These are phyloP conservation scores for Fonsecaea pedrosoi DNA, from an alignment of 2,329 filamentous ascomycete genomes.

Conservation along the genomic window DNA sequence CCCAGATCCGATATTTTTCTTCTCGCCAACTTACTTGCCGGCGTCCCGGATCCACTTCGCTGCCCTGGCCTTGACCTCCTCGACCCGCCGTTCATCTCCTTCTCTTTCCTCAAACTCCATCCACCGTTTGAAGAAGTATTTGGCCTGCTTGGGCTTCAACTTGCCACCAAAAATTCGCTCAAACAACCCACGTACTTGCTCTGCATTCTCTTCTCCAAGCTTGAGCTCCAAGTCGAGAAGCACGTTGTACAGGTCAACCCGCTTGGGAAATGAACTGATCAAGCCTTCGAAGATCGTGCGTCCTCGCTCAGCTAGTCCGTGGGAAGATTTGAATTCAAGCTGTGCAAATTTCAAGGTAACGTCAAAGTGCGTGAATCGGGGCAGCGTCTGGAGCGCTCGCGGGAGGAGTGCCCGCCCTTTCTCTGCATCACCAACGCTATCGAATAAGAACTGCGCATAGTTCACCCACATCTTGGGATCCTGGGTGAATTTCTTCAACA, in stretches of 20 bases:
- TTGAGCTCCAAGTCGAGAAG: slow-evolving; percentile 86
- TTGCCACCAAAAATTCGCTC: slow-evolving; percentile 70
- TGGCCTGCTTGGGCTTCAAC: slow-evolving; percentile 81
- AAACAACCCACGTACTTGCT: slow-evolving; percentile 77
- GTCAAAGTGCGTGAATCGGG: slow-evolving; percentile 70
- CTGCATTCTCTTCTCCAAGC: slow-evolving; percentile 64
- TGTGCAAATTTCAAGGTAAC: slow-evolving; percentile 88
- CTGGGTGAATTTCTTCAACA: slow-evolving; percentile 85
- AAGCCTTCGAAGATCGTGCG: slow-evolving; percentile 93
- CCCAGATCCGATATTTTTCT: background rate
- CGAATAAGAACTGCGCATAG: slow-evolving; percentile 91
- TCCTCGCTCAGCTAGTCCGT: slow-evolving; percentile 86
- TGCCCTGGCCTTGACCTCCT: slow-evolving; percentile 73
- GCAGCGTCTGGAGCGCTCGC: slow-evolving; percentile 83
- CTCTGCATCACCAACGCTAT: slow-evolving; percentile 71
- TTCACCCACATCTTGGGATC: slow-evolving; percentile 86
- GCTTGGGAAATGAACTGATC: slow-evolving; percentile 82
- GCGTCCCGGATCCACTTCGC: slow-evolving; percentile 44
- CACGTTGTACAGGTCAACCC: slow-evolving; percentile 91
- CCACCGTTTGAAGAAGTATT: slow-evolving; percentile 92
- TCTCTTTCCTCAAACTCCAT: slow-evolving; percentile 78
- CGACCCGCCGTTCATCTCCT: slow-evolving; percentile 72
- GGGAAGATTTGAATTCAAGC: slow-evolving; percentile 83
- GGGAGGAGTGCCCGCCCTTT: slow-evolving; percentile 78
- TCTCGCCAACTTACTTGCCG: slow-evolving; percentile 1